Evolutionary conservation across 495 filamentous ascomycete species (phyloP).

Genomic region (Tuber calosporum): DNA sequence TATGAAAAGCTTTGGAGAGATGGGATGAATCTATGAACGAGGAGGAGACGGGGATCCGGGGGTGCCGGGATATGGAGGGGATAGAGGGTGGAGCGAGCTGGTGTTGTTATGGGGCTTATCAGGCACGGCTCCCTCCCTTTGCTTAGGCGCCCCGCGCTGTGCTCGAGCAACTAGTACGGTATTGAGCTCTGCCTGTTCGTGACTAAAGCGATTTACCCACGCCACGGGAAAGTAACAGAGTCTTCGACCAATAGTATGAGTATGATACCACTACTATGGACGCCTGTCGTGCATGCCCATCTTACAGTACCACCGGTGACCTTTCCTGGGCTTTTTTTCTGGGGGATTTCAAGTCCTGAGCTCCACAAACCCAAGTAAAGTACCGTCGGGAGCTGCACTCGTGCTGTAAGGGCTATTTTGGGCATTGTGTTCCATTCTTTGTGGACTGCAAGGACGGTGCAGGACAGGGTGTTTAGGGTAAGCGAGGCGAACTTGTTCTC

Average conservation of each 20-base stretch:
- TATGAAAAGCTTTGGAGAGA: neutral
- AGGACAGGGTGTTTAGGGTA: too few relatives aligned
- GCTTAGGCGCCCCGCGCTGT: neutral
- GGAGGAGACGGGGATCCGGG: neutral
- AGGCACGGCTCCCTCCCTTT: neutral
- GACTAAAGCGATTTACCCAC: neutral
- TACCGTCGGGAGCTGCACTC: neutral
- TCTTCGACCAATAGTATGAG: neutral
- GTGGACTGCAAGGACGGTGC: neutral
- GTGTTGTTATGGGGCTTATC: neutral
- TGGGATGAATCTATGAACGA: neutral
- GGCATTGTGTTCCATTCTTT: neutral
- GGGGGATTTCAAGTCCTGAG: neutral
- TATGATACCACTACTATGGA: neutral
- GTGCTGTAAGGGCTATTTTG: neutral
- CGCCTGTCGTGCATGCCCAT: neutral
- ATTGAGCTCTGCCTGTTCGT: neutral
- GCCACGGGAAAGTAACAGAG: neutral
- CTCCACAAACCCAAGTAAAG: neutral
- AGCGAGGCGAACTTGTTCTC: too few relatives aligned
- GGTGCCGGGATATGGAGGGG: neutral
- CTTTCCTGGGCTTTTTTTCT: neutral
- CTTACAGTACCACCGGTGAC: neutral
- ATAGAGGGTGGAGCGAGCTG: neutral
- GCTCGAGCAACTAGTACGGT: too few relatives aligned